These are phyloP conservation scores for Heimioporus sp. DNA, from an alignment of 768 basidiomycete genomes.

Conservation along the genomic window DNA sequence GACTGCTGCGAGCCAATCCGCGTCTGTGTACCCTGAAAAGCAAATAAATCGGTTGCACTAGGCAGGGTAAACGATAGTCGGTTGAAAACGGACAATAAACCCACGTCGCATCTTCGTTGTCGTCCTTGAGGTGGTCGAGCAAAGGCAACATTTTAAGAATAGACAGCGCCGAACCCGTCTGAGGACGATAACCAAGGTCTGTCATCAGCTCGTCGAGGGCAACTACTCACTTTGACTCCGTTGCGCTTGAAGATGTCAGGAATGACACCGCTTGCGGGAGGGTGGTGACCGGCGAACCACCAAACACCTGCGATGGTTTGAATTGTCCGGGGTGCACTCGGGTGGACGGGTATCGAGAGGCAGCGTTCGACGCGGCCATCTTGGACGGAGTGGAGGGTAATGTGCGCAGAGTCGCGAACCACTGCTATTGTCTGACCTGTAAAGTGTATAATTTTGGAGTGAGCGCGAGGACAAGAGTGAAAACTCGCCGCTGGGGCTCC, in stretches of 20 bases:
- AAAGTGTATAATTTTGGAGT: conserved; percentile 3
- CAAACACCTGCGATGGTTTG: conserved; percentile 52
- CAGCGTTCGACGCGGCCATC: conserved; percentile 60
- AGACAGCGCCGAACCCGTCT: conserved; percentile 81
- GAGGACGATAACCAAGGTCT: conserved; percentile 4
- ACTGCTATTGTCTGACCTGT: conserved; percentile 71
- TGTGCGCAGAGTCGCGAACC: conserved; percentile 61
- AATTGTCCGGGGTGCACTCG: conserved; percentile 11
- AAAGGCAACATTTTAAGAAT: conserved; percentile 67
- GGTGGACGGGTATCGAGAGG: conserved; percentile 36
- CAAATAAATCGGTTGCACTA: conserved; percentile 79
- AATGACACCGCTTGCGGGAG: conserved; percentile 40
- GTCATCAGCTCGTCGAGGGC: background rate
- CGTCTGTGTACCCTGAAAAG: conserved; percentile 70
- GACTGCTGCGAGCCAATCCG: conserved; percentile 41
- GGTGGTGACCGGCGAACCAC: conserved; percentile 65
- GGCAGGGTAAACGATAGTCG: conserved; percentile 10
- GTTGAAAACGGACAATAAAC: conserved; percentile 23
- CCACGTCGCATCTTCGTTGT: conserved; percentile 65
- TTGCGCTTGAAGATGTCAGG: conserved; percentile 77
- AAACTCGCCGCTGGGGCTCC: conserved; percentile 78
- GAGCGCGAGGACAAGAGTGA: background rate
- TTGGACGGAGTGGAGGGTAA: conserved; percentile 77
- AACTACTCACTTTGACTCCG: conserved; percentile 53
- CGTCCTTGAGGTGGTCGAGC: conserved; percentile 67